phyloP scores from a whole-genome alignment of 1,139 yeast species.

The Yamadazyma aaseri region DNA sequence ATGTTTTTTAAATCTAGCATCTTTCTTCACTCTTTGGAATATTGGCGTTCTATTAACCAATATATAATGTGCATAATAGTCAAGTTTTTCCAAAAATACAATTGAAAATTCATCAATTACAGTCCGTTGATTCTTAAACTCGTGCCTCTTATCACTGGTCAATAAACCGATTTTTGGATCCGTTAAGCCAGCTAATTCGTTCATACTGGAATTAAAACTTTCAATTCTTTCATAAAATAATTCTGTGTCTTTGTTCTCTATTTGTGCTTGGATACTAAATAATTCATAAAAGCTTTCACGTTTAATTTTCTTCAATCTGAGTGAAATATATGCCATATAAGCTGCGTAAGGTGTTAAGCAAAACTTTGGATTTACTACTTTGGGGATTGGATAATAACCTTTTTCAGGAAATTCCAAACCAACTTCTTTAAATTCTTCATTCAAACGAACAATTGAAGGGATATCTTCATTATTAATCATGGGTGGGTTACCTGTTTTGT shows the following conservation, averaged over 20 bases:
- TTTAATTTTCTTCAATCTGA: slow-evolving; percentile 20
- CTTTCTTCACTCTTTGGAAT: slow-evolving; percentile 14
- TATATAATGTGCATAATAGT: slow-evolving; percentile 32
- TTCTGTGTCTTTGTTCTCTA: slow-evolving; percentile 7
- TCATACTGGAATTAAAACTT: slow-evolving; percentile 18
- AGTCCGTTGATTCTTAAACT: not conserved
- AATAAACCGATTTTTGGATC: slow-evolving; percentile 21
- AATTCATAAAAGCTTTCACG: slow-evolving; percentile 19
- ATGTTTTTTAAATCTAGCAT: slow-evolving; percentile 15
- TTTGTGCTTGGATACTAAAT: slow-evolving; percentile 16
- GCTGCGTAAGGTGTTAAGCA: not conserved
- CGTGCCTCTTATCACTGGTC: not conserved
- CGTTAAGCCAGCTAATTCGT: slow-evolving; percentile 16
- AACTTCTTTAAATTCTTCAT: slow-evolving; percentile 3
- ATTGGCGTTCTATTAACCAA: slow-evolving; percentile 30
- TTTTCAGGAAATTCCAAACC: not conserved
- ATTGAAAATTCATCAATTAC: not conserved
- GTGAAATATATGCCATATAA: slow-evolving; percentile 2
- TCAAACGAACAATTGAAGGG: slow-evolving; percentile 18
- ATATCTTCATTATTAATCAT: slow-evolving; percentile 48
- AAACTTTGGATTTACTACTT: not conserved
- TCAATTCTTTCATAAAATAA: slow-evolving; percentile 9
- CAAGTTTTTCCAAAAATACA: slow-evolving; percentile 16
- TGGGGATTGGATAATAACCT: slow-evolving; percentile 1
- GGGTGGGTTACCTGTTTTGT: slow-evolving; percentile 60